phyloP scores from a whole-genome alignment of 2,329 filamentous ascomycete species.

The Moelleriella libera region DNA sequence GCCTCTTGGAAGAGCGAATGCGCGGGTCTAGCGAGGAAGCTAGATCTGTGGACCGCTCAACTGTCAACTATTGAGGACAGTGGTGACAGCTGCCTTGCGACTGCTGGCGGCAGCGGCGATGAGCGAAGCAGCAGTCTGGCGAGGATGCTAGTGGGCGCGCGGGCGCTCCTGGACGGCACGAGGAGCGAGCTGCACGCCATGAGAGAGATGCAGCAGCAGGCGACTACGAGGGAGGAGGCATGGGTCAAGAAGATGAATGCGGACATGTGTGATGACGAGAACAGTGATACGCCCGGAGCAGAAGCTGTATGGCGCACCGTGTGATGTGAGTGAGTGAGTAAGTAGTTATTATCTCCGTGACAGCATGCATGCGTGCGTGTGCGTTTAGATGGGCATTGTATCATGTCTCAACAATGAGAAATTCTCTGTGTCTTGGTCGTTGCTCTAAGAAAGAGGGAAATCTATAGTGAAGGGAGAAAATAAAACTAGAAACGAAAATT shows the following conservation, averaged over 20 bases:
- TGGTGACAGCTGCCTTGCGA: background rate
- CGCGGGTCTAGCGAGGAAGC: conserved; percentile 31
- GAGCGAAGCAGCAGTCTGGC: conserved; percentile 22
- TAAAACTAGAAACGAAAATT: too few relatives aligned
- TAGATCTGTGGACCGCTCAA: conserved; percentile 39
- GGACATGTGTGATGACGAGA: conserved; percentile 22
- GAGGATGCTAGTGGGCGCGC: conserved; percentile 32
- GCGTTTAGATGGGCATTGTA: too few relatives aligned
- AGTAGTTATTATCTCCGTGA: too few relatives aligned
- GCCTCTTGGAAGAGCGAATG: conserved; percentile 45
- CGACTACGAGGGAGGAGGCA: conserved; percentile 37
- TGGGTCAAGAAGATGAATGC: conserved; percentile 44
- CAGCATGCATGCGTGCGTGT: too few relatives aligned
- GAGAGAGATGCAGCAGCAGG: conserved; percentile 45
- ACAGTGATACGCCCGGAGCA: conserved; percentile 19
- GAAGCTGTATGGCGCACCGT: conserved; percentile 17
- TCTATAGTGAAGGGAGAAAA: too few relatives aligned
- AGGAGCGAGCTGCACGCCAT: conserved; percentile 47
- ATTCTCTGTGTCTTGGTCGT: too few relatives aligned
- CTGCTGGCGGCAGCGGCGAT: background rate
- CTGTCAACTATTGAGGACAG: conserved; percentile 25
- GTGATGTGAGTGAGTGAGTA: background rate
- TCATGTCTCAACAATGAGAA: too few relatives aligned
- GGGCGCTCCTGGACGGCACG: conserved; percentile 41
- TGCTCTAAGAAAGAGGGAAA: too few relatives aligned